Conservation (phyloP, 257 asterid genomes). For the Craterostigma plantagineum region DNA sequence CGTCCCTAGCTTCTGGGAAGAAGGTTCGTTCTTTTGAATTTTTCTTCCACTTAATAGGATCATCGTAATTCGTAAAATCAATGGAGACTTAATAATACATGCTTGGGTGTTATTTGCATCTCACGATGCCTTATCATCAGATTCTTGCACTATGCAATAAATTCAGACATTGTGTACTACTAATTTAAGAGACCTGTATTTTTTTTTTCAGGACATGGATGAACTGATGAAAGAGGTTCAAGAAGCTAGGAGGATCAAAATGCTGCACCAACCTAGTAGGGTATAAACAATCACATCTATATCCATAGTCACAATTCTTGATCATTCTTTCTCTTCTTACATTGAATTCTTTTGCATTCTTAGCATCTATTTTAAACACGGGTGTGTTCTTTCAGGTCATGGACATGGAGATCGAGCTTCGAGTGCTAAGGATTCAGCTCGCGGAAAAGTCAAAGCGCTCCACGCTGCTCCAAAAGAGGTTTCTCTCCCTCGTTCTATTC, state of each 20-base stretch:
- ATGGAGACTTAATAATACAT: too few species aligned
- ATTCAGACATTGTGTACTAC: neutral
- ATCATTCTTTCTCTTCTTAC: neutral
- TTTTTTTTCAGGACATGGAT: slow-evolving; percentile 77
- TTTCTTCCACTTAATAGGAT: too few species aligned
- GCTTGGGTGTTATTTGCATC: too few species aligned
- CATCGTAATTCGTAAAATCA: too few species aligned
- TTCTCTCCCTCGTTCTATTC: too few species aligned
- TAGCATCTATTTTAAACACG: too few species aligned
- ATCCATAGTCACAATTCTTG: neutral
- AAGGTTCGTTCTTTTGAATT: slow-evolving; percentile 42
- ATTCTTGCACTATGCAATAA: neutral
- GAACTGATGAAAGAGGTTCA: slow-evolving; percentile 96
- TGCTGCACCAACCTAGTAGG: slow-evolving; percentile 97
- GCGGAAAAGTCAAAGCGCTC: slow-evolving; percentile 33
- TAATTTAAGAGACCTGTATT: neutral
- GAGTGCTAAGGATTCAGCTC: slow-evolving; percentile 73
- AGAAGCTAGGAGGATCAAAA: slow-evolving; percentile 92
- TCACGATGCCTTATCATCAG: too few species aligned
- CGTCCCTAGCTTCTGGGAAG: slow-evolving; percentile 68
- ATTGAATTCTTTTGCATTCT: neutral
- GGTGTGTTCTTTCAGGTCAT: slow-evolving; percentile 44
- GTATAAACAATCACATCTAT: slow-evolving; percentile 17
- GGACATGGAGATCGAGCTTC: slow-evolving; percentile 98
- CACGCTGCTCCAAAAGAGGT: slow-evolving; percentile 1